Percentiles rank a stretch among this genome's conserved stretches.
Evolutionary conservation across 2,329 filamentous ascomycete species (phyloP).

Genomic region (Cladophialophora yegresii): DNA sequence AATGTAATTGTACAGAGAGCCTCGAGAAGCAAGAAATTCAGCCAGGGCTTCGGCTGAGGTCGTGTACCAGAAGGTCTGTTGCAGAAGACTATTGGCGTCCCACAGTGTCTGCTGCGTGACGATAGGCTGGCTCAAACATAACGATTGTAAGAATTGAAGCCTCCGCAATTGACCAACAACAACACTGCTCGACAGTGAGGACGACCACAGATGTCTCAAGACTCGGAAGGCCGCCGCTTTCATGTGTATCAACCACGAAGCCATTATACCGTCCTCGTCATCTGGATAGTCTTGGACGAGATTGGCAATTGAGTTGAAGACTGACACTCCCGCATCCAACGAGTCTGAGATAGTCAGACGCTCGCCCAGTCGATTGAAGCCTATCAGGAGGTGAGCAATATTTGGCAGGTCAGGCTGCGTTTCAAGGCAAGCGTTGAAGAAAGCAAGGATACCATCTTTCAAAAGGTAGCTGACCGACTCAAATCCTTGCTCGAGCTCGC

Average conservation of each 20-base stretch:
- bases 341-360: slow-evolving; percentile 54
- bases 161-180: slow-evolving; percentile 77
- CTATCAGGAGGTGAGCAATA: slow-evolving; percentile 86
- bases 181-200: slow-evolving; percentile 72
- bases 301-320: slow-evolving; percentile 79
- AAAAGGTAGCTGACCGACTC: slow-evolving; percentile 74
- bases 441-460: slow-evolving; percentile 81
- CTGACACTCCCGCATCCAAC: slow-evolving; percentile 67
- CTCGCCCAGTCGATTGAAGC: slow-evolving; percentile 76
- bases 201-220: slow-evolving; percentile 79
- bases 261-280: slow-evolving; percentile 60
- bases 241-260: slow-evolving; percentile 68
- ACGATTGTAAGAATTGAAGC: slow-evolving; percentile 75
- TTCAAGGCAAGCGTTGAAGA: slow-evolving; percentile 77
- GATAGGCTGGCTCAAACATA: slow-evolving; percentile 71
- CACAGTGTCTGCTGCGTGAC: slow-evolving; percentile 70
- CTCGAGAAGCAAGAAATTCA: slow-evolving; percentile 75
- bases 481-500: slow-evolving; percentile 73
- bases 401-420: slow-evolving; percentile 76
- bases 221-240: slow-evolving; percentile 72
- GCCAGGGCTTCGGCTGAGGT: slow-evolving; percentile 69
- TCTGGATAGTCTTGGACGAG: slow-evolving; percentile 71
- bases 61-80: slow-evolving; percentile 68
- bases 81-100: slow-evolving; percentile 66
- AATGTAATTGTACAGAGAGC: slow-evolving; percentile 79